These are phyloP conservation scores for Senecio squalidus DNA, from an alignment of 140 eudicot species.

Conservation along the genomic window DNA sequence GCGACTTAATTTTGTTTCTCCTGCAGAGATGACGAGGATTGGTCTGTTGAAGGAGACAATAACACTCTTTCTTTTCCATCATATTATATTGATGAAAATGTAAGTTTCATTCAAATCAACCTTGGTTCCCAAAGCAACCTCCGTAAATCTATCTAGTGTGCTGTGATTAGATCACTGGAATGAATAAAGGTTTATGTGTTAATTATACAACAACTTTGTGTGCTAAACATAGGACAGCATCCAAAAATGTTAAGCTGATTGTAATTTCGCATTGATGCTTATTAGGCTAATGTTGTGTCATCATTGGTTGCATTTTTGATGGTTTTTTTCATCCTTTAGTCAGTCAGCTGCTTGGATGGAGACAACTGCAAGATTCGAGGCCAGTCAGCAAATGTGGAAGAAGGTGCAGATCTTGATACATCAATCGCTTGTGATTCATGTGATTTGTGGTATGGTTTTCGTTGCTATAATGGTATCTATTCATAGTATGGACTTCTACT, in stretches of 20 bases:
- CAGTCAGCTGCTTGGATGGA: slow-evolving; percentile 96
- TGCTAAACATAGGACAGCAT: slow-evolving; percentile 7
- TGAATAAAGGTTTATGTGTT: neutral
- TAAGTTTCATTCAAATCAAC: slow-evolving; percentile 35
- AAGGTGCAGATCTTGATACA: slow-evolving; percentile 67
- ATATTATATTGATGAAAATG: slow-evolving; percentile 96
- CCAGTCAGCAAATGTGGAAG: slow-evolving; percentile 55
- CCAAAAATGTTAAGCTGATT: slow-evolving; percentile 7
- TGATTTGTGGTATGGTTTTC: slow-evolving; percentile 70
- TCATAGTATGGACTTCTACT: neutral
- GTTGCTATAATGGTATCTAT: neutral
- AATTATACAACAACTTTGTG: neutral
- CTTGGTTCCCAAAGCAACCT: slow-evolving; percentile 10
- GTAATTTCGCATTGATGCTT: slow-evolving; percentile 13
- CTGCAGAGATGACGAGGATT: slow-evolving; percentile 89
- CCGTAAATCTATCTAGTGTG: neutral
- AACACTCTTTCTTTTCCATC: slow-evolving; percentile 86
- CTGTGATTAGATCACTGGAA: neutral
- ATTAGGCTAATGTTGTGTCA: slow-evolving; percentile 1
- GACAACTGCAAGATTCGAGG: slow-evolving; percentile 84
- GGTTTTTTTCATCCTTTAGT: slow-evolving; percentile 39
- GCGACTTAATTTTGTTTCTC: slow-evolving; percentile 21
- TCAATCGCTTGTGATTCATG: slow-evolving; percentile 98
- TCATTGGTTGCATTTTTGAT: neutral
- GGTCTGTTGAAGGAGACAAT: slow-evolving; percentile 80